These are phyloP conservation scores for Acanthamoeba culbertsoni DNA, from an alignment of 208 protist species.

Conservation along the genomic window DNA sequence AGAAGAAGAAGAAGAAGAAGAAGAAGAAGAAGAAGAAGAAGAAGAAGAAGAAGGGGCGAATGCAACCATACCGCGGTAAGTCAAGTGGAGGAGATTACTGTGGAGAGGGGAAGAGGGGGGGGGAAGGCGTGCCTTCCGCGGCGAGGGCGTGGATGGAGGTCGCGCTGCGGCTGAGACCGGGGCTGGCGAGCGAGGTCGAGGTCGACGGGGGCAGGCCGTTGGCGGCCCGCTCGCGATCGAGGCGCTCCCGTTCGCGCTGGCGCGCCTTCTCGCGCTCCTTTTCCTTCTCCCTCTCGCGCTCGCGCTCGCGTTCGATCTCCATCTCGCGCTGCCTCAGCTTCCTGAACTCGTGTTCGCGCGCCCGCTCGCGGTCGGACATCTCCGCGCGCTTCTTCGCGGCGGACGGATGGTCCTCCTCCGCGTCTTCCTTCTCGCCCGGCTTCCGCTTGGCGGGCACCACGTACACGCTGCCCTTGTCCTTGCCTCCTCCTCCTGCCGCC, in stretches of 20 bases:
- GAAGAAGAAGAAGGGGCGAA: too few relatives aligned
- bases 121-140: neutral
- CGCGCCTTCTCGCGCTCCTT: neutral
- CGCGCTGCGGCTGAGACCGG: neutral
- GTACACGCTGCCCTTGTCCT: neutral
- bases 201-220: neutral
- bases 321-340: neutral
- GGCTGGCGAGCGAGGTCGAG: too few relatives aligned
- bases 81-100: too few relatives aligned
- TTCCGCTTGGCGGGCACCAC: slow-evolving; percentile 7
- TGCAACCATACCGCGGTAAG: too few relatives aligned
- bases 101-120: neutral
- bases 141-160: neutral
- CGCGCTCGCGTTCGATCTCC: neutral
- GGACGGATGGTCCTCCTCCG: neutral
- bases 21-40: too few relatives aligned
- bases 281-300: neutral
- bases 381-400: neutral
- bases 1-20: too few relatives aligned
- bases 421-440: neutral
- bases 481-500: neutral
- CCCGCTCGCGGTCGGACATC: neutral
- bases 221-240: neutral
- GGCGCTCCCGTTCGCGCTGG: neutral
- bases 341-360: neutral